These are phyloP conservation scores for Saccharomycopsis sp. DNA, from an alignment of 805 yeast genomes.

Conservation along the genomic window DNA sequence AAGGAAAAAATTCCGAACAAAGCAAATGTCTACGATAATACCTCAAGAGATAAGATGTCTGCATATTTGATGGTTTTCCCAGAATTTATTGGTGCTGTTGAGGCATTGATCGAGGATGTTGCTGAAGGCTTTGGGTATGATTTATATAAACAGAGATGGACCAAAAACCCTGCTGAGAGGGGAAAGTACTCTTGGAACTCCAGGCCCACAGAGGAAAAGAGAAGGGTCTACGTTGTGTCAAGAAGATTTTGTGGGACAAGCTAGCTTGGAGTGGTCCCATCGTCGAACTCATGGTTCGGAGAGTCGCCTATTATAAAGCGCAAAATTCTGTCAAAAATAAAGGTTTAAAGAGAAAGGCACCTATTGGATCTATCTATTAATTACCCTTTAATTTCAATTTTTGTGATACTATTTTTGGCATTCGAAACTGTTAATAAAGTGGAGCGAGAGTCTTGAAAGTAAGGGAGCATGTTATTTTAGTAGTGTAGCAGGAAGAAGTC, in stretches of 20 bases:
- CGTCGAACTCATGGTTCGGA: slow-evolving; percentile 1
- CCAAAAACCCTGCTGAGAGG: not conserved
- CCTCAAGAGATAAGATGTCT: not conserved
- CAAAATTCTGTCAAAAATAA: not conserved
- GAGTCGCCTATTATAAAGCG: not conserved
- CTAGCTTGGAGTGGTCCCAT: not conserved
- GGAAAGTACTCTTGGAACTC: not conserved
- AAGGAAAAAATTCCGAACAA: not conserved
- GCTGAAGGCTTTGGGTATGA: not conserved
- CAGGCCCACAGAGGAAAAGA: not conserved
- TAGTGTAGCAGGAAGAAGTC: no score
- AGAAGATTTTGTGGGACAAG: not conserved
- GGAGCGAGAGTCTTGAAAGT: no score
- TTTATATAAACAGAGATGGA: not conserved
- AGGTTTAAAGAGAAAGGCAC: not conserved
- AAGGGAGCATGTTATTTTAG: no score
- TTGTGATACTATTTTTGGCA: no score
- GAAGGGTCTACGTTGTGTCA: not conserved
- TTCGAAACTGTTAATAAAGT: no score
- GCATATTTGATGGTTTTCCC: not conserved
- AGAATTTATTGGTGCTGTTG: not conserved
- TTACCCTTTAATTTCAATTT: no score
- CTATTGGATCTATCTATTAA: not conserved
- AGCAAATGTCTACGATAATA: not conserved
- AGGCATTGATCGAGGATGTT: not conserved